These are phyloP conservation scores for Aspergillus affinis DNA, from an alignment of 495 filamentous ascomycete genomes.

Conservation along the genomic window DNA sequence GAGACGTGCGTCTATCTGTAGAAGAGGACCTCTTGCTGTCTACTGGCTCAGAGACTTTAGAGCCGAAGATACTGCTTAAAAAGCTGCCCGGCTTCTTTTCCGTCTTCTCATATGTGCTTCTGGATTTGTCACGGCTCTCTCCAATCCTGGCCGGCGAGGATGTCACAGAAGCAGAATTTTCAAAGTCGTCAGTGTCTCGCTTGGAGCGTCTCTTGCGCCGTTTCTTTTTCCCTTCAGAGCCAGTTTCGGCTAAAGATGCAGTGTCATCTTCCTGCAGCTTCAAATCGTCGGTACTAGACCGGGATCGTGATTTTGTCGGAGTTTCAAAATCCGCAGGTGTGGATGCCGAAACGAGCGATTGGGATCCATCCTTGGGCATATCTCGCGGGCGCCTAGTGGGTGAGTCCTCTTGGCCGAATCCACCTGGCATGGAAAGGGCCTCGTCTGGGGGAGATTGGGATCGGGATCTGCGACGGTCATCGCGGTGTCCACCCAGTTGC, in stretches of 20 bases:
- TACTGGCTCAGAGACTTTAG: conserved; percentile 34
- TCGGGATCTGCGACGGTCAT: conserved; percentile 11
- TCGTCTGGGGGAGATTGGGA: conserved; percentile 24
- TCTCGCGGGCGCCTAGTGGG: conserved; percentile 10
- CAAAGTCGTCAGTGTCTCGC: conserved; percentile 31
- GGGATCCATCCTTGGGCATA: conserved; percentile 17
- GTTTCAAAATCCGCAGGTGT: conserved; percentile 17
- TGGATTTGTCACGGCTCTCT: conserved; percentile 30
- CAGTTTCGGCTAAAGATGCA: conserved; percentile 10
- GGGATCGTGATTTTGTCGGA: conserved; percentile 21
- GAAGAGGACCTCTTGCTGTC: conserved; percentile 35
- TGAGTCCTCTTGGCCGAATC: conserved; percentile 33
- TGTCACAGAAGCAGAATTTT: conserved; percentile 34
- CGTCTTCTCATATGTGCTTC: conserved; percentile 31
- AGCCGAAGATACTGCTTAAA: conserved; percentile 41
- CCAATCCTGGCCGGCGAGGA: conserved; percentile 37
- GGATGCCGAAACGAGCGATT: conserved; percentile 30
- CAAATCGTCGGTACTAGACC: conserved; percentile 23
- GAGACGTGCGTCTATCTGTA: conserved; percentile 32
- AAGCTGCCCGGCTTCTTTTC: conserved; percentile 36
- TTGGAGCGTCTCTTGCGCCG: conserved; percentile 34
- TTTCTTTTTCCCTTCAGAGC: conserved; percentile 25
- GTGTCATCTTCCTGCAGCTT: conserved; percentile 21
- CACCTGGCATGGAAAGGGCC: conserved; percentile 42
- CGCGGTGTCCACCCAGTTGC: conserved; percentile 21